Conservation (phyloP, 2,329 filamentous ascomycete species). For the Diaporthe velutina region DNA sequence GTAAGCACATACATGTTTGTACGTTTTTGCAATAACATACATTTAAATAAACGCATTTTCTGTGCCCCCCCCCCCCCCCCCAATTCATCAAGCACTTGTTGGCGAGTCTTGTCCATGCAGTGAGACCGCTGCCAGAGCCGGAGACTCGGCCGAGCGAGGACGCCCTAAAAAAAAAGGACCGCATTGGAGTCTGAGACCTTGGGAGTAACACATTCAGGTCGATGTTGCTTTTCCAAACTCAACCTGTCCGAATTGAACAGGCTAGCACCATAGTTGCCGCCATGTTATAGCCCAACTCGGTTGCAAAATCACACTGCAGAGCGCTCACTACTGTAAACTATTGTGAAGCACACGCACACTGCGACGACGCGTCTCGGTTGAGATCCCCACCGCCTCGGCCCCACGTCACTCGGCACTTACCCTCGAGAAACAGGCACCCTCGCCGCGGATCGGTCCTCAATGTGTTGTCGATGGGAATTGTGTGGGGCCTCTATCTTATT, state of each 20-base stretch:
- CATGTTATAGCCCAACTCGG: background rate
- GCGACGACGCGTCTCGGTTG: conserved; percentile 19
- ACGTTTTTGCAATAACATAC: no score
- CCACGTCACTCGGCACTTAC: conserved; percentile 18
- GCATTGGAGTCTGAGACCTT: conserved; percentile 2
- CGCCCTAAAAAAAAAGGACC: background rate
- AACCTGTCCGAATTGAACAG: background rate
- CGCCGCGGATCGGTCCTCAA: conserved; percentile 28
- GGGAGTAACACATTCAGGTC: background rate
- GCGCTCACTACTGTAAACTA: background rate
- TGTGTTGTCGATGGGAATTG: conserved; percentile 40
- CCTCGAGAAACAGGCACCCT: conserved; percentile 13
- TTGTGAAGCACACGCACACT: conserved; percentile 1
- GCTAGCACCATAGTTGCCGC: background rate
- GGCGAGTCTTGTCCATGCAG: conserved; percentile 3
- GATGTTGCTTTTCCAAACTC: background rate
- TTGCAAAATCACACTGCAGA: background rate
- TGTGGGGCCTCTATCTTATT: conserved; percentile 39
- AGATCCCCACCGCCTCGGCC: conserved; percentile 19
- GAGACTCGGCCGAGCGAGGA: background rate
- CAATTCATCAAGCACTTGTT: background rate
- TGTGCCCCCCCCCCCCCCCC: background rate
- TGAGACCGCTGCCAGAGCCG: conserved; percentile 3
- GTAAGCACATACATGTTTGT: no score
- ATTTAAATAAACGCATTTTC: no score